These are phyloP conservation scores for Tillandsia fasciculata DNA, from an alignment of 176 grass and related monocot species.

Conservation along the genomic window DNA sequence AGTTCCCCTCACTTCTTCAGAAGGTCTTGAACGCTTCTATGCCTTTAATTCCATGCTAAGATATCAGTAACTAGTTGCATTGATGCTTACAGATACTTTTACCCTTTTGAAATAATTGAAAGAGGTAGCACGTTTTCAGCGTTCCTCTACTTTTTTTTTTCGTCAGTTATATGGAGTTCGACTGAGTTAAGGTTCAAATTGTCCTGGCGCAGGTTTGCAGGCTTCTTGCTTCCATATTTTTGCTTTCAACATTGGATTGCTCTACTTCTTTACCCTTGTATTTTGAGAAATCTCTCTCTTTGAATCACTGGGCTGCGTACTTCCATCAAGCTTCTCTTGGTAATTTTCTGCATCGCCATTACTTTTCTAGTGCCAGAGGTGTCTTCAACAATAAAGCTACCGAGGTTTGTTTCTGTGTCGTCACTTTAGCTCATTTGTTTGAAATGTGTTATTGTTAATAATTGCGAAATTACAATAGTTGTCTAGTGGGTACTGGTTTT, in stretches of 20 bases:
- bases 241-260: slow-evolving; percentile 54
- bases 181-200: slow-evolving; percentile 11
- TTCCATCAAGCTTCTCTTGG: slow-evolving; percentile 85
- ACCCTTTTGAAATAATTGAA: background rate
- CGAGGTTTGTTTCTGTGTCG: slow-evolving; percentile 23
- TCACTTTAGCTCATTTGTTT: too few relatives aligned
- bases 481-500: too few relatives aligned
- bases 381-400: slow-evolving; percentile 12
- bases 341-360: slow-evolving; percentile 36
- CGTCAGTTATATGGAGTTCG: background rate
- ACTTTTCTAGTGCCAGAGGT: slow-evolving; percentile 23
- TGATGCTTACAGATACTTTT: slow-evolving; percentile 10
- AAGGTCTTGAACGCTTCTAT: slow-evolving; percentile 39
- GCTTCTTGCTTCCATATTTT: slow-evolving; percentile 55
- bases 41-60: background rate
- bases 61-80: background rate
- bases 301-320: slow-evolving; percentile 78
- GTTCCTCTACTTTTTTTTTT: slow-evolving; percentile 1
- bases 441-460: too few relatives aligned
- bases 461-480: too few relatives aligned
- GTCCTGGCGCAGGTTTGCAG: slow-evolving; percentile 48
- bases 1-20: slow-evolving; percentile 55
- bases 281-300: slow-evolving; percentile 51
- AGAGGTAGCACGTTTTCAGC: background rate
- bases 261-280: slow-evolving; percentile 32